A percentile compares a stretch with the other conserved stretches of the same genome.
phyloP scores from a whole-genome alignment of 2,329 filamentous ascomycete species.

The Ophiocordyceps robertsii region DNA sequence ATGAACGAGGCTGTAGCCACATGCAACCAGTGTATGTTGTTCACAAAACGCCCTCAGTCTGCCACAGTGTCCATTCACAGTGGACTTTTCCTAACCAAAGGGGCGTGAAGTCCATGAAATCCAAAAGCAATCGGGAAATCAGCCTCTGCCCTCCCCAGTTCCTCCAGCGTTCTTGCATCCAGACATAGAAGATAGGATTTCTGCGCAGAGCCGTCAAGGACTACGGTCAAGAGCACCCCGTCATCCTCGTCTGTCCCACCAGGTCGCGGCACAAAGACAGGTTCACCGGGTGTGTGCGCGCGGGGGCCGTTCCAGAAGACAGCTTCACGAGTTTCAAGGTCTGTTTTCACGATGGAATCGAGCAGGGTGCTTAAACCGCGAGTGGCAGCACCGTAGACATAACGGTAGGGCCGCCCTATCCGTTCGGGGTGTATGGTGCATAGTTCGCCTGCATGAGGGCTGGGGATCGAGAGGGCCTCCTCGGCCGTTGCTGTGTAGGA shows the following conservation, averaged over 20 bases:
- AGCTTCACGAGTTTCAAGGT: slow-evolving; percentile 21
- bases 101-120: slow-evolving; percentile 46
- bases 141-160: slow-evolving; percentile 50
- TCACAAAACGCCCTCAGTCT: no score
- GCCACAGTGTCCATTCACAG: no score
- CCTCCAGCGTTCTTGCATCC: slow-evolving; percentile 46
- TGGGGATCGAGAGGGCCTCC: no score
- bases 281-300: slow-evolving; percentile 55
- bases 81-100: background rate
- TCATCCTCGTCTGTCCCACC: slow-evolving; percentile 42
- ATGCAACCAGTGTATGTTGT: no score
- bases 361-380: no score
- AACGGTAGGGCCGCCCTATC: no score
- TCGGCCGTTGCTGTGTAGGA: no score
- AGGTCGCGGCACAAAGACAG: slow-evolving; percentile 46
- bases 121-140: slow-evolving; percentile 47
- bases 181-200: slow-evolving; percentile 54
- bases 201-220: slow-evolving; percentile 43
- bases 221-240: slow-evolving; percentile 46
- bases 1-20: no score
- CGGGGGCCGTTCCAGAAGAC: slow-evolving; percentile 41
- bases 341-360: no score
- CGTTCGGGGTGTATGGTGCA: no score
- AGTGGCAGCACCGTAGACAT: no score
- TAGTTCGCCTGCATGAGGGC: no score